Evolutionary conservation across 371 early-diverging fungal genomes (phyloP).

Genomic region (Haplosporangium sp.): DNA sequence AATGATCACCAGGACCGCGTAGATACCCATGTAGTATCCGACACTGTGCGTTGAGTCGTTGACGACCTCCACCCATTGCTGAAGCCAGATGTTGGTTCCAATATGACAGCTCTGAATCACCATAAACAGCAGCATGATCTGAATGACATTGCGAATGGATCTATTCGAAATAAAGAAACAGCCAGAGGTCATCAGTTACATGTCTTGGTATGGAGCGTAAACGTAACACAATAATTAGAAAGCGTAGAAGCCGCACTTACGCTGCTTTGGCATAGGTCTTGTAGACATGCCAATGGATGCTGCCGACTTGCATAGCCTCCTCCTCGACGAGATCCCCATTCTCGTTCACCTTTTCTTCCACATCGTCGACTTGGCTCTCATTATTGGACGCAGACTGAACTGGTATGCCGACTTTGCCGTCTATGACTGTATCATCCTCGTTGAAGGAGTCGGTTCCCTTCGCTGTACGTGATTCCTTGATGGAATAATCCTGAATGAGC

Average conservation of each 20-base stretch:
- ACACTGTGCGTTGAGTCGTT: constrained; percentile 36
- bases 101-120: constrained; percentile 60
- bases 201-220: too few species aligned
- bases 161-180: constrained; percentile 3
- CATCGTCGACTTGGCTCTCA: neutral
- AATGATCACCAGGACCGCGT: constrained; percentile 16
- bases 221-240: too few species aligned
- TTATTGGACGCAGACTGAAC: neutral
- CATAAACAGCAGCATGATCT: constrained; percentile 58
- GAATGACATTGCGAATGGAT: constrained; percentile 23
- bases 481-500: constrained; percentile 57
- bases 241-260: constrained; percentile 11
- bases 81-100: constrained; percentile 71
- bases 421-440: constrained; percentile 12
- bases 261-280: constrained; percentile 67
- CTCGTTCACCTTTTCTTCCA: constrained; percentile 24
- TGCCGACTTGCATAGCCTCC: constrained; percentile 72
- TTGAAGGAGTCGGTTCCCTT: neutral
- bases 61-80: constrained; percentile 55
- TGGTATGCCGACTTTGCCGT: neutral
- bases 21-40: constrained; percentile 45
- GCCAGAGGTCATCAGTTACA: neutral
- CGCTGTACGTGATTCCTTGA: constrained; percentile 8
- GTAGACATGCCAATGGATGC: constrained; percentile 66
- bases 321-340: constrained; percentile 63